Conservation (phyloP, 345 rosid genomes). For the Syzygium aqueum region DNA sequence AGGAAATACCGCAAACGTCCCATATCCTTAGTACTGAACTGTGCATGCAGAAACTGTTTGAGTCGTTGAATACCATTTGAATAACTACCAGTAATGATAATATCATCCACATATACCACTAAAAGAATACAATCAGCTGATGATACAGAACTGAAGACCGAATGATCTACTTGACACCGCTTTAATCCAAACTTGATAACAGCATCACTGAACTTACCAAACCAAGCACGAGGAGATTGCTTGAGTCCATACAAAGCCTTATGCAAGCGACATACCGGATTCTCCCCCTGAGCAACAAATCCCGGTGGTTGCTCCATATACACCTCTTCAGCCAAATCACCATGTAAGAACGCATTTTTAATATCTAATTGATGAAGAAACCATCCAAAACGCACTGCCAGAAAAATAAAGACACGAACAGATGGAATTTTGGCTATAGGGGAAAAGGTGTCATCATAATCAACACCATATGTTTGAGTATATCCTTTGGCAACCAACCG, state of each 20-base stretch:
- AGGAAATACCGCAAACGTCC: too few relatives aligned
- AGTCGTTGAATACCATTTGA: too few relatives aligned
- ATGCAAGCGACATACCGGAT: background rate
- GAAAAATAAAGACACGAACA: background rate
- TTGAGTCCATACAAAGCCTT: background rate
- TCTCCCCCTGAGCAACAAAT: background rate
- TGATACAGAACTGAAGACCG: too few relatives aligned
- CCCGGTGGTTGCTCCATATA: background rate
- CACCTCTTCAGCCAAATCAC: background rate
- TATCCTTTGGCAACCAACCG: background rate
- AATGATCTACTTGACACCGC: too few relatives aligned
- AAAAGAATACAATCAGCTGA: too few relatives aligned
- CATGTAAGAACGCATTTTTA: background rate
- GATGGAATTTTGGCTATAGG: background rate
- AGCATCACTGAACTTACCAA: background rate
- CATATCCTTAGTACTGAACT: too few relatives aligned
- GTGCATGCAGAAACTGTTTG: too few relatives aligned
- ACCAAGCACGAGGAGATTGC: background rate
- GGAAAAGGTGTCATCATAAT: background rate
- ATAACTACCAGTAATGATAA: too few relatives aligned
- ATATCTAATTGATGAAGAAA: background rate
- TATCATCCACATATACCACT: too few relatives aligned
- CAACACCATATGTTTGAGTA: background rate
- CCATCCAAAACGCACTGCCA: background rate
- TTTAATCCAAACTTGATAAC: background rate